Evolutionary conservation across 192 early-diverging fungal species (phyloP).

Genomic region (Linnemannia hyalina): DNA sequence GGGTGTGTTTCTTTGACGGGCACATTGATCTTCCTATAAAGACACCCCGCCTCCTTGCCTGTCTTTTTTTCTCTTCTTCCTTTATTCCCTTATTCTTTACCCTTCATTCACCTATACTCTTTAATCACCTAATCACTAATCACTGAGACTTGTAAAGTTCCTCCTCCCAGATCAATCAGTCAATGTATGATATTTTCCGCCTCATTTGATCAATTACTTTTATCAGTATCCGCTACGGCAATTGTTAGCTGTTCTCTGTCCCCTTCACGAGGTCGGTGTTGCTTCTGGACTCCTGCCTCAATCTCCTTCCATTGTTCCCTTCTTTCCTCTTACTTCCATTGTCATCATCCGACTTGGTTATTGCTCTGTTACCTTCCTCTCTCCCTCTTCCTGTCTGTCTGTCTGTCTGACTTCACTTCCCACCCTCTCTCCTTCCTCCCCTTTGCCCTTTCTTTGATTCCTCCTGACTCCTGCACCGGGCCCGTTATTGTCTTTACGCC

Average conservation of each 20-base stretch:
- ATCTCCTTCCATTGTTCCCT: background rate
- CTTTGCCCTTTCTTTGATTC: background rate
- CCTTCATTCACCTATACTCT: background rate
- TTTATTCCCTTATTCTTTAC: background rate
- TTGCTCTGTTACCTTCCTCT: background rate
- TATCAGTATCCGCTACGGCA: background rate
- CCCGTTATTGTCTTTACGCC: background rate
- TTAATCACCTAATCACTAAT: background rate
- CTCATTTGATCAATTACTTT: background rate
- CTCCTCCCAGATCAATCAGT: background rate
- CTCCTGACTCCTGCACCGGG: background rate
- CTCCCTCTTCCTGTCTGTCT: background rate
- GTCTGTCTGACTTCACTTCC: background rate
- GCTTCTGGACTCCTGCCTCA: background rate
- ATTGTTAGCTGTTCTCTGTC: background rate
- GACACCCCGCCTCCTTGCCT: background rate
- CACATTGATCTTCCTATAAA: background rate
- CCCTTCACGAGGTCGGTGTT: background rate
- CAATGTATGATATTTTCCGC: no score
- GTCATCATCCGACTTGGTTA: background rate
- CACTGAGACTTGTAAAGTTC: conserved; percentile 3
- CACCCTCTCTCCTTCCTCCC: background rate
- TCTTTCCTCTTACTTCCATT: background rate
- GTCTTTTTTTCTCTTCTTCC: background rate
- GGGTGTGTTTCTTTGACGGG: no score